Conservation (phyloP, 176 grass and related monocot species). For the Ensete ventricosum region DNA sequence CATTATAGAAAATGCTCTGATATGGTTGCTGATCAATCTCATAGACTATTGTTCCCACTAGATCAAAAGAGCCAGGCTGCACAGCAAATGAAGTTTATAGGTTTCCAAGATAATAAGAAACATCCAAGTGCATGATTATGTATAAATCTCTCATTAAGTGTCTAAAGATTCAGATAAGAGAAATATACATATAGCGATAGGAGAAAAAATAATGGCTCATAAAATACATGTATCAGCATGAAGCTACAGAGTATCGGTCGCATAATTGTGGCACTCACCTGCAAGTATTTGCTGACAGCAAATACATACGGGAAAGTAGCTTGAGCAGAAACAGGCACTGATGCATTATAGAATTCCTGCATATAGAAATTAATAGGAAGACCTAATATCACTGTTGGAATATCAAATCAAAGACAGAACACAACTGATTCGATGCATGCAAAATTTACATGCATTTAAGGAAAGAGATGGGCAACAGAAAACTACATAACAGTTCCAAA, state of each 20-base stretch:
- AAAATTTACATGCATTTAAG: too few relatives aligned
- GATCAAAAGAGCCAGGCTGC: conserved; percentile 91
- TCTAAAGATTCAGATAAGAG: background rate
- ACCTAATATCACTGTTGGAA: background rate
- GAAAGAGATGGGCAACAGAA: too few relatives aligned
- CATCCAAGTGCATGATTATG: too few relatives aligned
- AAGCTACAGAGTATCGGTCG: too few relatives aligned
- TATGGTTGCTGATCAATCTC: conserved; percentile 87
- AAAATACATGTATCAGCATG: too few relatives aligned
- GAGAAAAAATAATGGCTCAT: too few relatives aligned
- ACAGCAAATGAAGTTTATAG: conserved; percentile 22
- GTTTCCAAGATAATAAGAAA: background rate
- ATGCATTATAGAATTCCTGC: conserved; percentile 79
- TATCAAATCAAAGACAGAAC: background rate
- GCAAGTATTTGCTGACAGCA: conserved; percentile 88
- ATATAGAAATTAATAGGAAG: conserved; percentile 10
- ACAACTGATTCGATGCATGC: too few relatives aligned
- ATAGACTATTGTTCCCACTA: conserved; percentile 84
- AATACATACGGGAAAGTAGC: conserved; percentile 90
- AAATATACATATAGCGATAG: background rate
- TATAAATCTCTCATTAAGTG: background rate
- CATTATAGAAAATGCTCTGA: conserved; percentile 86
- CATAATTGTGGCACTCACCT: conserved; percentile 34
- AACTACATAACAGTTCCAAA: background rate
- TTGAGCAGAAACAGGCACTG: conserved; percentile 76